phyloP scores from a whole-genome alignment of 2,329 filamentous ascomycete genomes.

The Cordyceps cateniannulata region DNA sequence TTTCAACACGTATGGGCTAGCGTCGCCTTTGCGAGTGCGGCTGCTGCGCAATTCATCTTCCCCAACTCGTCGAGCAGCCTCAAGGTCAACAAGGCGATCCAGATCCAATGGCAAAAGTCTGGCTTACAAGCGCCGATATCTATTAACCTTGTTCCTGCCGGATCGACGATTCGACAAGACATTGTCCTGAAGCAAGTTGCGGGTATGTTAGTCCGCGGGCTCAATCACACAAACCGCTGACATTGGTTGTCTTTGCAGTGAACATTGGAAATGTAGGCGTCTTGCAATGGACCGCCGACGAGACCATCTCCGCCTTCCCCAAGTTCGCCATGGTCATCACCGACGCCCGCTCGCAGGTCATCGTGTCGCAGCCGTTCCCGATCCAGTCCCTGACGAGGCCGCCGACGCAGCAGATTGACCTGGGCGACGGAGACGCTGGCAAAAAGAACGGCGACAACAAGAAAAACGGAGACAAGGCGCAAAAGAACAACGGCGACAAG shows the following conservation, averaged over 20 bases:
- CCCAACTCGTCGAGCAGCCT: conserved; percentile 11
- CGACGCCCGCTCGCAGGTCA: conserved; percentile 14
- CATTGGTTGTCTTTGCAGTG: conserved; percentile 5
- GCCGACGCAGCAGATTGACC: conserved; percentile 3
- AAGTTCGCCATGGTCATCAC: conserved; percentile 19
- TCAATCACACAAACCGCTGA: neutral
- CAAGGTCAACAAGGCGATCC: conserved; percentile 14
- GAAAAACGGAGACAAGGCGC: neutral
- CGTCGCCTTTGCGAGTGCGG: neutral
- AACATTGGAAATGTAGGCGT: conserved; percentile 18
- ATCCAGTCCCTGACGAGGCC: conserved; percentile 10
- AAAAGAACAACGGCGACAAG: neutral
- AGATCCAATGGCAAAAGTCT: conserved; percentile 18
- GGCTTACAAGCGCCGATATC: conserved; percentile 18
- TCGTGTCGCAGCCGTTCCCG: conserved; percentile 15
- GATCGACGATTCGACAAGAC: conserved; percentile 12
- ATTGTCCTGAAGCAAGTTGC: conserved; percentile 19
- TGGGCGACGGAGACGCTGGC: neutral
- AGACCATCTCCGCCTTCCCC: conserved; percentile 17
- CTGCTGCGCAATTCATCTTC: conserved; percentile 16
- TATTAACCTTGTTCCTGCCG: conserved; percentile 18
- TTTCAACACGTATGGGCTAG: neutral
- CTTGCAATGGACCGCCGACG: conserved; percentile 18
- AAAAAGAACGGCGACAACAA: conserved; percentile 8
- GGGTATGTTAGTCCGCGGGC: conserved; percentile 10